Evolutionary conservation across 306 rosid species (phyloP), one percentile per base, ranked within the genome.

Genomic region (Vachellia pachyceras): DNA sequence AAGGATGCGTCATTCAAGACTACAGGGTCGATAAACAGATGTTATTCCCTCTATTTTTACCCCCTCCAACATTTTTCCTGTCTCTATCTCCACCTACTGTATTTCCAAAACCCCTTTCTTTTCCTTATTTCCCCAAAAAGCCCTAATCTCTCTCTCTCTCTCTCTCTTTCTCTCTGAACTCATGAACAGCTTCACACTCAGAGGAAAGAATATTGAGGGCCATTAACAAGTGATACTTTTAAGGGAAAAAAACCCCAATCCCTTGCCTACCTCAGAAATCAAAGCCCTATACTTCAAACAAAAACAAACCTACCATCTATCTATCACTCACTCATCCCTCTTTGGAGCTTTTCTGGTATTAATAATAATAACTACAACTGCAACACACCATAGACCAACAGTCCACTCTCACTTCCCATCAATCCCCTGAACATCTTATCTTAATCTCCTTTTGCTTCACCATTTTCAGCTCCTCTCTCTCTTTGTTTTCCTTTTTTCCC

Each of bases 361-460:
- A 77, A 82, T 86, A 76, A n/a, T n/a, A n/a, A 73, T 80, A 77
- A 78, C 79, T 81, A 42, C 74, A 79, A 63, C 73, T 76, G 73
- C 84, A 35, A 85, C 35, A 72, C n/a, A n/a, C n/a, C 57, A 82
- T 78, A 79, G 80, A 77, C 86, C 80, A 89, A 84, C 70, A 90
- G 90, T 87, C 88, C 76, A 84, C 80, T 91, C 93, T 85, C 82
- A 72, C 79, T 90, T 87, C 87, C 87, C 94, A 90, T 88, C 94
- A 86, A 85, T 91, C 97, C 90, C 89, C 75, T 92, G 93, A 84
- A 22, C 90, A n/a, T n/a, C n/a, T n/a, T n/a, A 77, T 94, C 93
- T 80, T 77, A 69, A 65, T 80, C 73, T 66, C 88, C 87, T 79
- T 70, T 73, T 70, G 83, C 90, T 83, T 87, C 93, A 49, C 84